These are phyloP conservation scores for Talaromyces rugulosus DNA, from an alignment of 2,329 filamentous ascomycete genomes.

Conservation along the genomic window DNA sequence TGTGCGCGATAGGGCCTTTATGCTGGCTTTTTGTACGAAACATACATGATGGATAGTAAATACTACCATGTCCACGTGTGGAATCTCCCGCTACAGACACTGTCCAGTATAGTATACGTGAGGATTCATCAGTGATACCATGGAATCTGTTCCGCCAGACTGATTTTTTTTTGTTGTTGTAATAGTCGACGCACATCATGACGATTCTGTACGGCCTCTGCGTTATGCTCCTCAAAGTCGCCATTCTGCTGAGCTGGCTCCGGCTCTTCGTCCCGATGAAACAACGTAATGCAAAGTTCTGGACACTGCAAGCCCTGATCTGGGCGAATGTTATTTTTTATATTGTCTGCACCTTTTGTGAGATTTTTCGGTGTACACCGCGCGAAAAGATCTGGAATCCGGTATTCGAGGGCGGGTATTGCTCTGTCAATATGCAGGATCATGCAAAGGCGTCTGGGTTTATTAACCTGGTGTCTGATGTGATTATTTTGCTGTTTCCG, in stretches of 20 bases:
- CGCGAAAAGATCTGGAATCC: background rate
- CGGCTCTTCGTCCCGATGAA: background rate
- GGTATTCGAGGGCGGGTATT: background rate
- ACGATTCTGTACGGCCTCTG: background rate
- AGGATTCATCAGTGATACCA: no score
- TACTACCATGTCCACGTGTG: no score
- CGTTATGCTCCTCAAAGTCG: background rate
- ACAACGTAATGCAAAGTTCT: background rate
- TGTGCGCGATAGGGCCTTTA: no score
- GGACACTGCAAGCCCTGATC: background rate
- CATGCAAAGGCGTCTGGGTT: background rate
- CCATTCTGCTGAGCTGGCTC: slow-evolving; percentile 1
- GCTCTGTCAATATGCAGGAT: background rate
- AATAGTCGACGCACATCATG: no score
- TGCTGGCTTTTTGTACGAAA: no score
- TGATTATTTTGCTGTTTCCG: slow-evolving; percentile 1
- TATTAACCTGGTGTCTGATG: background rate
- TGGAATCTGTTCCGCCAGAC: no score
- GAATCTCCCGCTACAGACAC: no score
- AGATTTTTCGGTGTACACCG: background rate
- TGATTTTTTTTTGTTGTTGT: no score
- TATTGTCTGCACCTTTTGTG: background rate
- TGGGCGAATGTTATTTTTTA: slow-evolving; percentile 6
- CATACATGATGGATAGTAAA: no score
- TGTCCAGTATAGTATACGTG: no score